Evolutionary conservation across 768 basidiomycete species (phyloP), one percentile per base, ranked within the genome.

Genomic region (Podaxis sp.): DNA sequence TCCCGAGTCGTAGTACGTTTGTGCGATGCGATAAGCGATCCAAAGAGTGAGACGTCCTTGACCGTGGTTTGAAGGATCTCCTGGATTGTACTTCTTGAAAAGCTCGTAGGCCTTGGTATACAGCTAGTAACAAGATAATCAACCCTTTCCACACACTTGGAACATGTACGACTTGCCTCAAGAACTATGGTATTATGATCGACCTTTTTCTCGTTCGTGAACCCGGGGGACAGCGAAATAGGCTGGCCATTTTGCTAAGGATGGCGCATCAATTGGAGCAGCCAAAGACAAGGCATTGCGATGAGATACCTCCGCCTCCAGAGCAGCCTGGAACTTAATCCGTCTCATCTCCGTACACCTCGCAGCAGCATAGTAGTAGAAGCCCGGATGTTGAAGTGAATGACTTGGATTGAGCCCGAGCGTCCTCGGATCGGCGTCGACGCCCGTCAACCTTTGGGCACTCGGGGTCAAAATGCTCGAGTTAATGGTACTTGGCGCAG

Each of bases 51-150:
- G 76, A 9, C 96, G 86, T 2, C 87, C 86, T 66, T 92, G 92
- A n/a, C 81, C 83, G 19, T 81, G 77, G 54, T 68, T 77, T 52
- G 76, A 64, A 7, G 55, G 13, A 17, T 63, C 61, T 24, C 76
- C 69, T 1, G 83, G 74, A 48, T 77, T 79, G 69, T 92, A 84
- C 67, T 86, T 89, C 77, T 96, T 98, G 80, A 97, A 94, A 11
- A 95, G 73, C 67, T 96, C 93, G 74, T 99, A 99, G 1, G 97
- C 82, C 70, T 96, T 95, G 6, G 94, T 97, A 71, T 95, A 96
- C 1, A 99, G 82, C 93, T 96, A 64, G 19, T 12, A 40, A 52
- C 55, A 64, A 59, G 24, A 54, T 49, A 7, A 39, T 69, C 28
- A 63, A 19, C 33, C 8, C 13, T 2, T 26, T 24, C 1, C 19